Base-by-base conservation (phyloP, 371 early-diverging fungal genomes). In the Mortierella sp. region DNA sequence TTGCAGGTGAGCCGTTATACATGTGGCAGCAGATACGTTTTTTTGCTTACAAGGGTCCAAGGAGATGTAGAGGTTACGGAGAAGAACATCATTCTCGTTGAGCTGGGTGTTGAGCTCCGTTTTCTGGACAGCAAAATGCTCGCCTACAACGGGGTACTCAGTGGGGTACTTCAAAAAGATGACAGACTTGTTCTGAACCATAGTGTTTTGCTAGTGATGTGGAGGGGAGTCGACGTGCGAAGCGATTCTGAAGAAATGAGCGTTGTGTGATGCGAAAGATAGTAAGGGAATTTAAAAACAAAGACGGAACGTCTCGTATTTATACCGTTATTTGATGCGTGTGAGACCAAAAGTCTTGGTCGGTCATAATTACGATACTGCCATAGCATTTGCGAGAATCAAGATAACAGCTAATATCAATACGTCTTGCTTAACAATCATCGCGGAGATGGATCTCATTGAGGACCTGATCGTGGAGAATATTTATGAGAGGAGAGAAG, bases 21-120 rank as follows among this genome's bases (percentile, higher is more conserved):
- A 28, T 34, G 6, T 32, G 41, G 9, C 23, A n/a, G 17, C 9
- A 9, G 8, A 28, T 9, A 6, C 8, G 23, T 5, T 12, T 21
- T 19, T n/a, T 11, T 6, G 27, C 67, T 49, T 66, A 72, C 72
- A 81, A 56, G 89, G 89, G 57, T 86, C 88, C 39, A 86, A 51
- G 17, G 83, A 83, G 31, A 86, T 53, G 78, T 65, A 86, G 31
- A 81, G 70, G 64, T 73, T 78, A 73, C 89, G 86, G 39, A 91
- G n/a, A 17, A 91, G 79, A 44, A 90, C 79, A 30, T 87, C 81
- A 23, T 82, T 85, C 6, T 86, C 79, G 14, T 70, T 67, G 15
- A 91, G 78, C 2, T 56, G 47, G 21, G 41, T 68, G 51, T 84
- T 80, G 52, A 87, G 81, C 21, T 80, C 72, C 17, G 60, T 56